Conservation (phyloP, 192 early-diverging fungal species). For the Cladochytrium replicatum region DNA sequence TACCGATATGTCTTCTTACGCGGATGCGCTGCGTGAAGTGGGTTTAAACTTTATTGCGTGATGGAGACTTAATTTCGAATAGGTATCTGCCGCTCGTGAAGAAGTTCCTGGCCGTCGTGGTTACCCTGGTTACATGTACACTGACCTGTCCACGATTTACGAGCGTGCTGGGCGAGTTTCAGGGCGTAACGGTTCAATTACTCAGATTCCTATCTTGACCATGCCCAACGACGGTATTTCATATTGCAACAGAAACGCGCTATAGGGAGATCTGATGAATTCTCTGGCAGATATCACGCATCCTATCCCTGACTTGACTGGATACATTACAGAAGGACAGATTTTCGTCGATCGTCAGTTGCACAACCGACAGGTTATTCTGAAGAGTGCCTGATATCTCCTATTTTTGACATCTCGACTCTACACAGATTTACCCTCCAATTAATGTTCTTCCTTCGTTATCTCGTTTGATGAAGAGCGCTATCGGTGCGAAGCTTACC, state of each 20-base stretch:
- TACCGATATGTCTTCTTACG: constrained; percentile 91
- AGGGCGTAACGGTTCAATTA: constrained; percentile 80
- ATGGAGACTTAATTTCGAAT: not conserved
- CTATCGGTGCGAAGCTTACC: constrained; percentile 81
- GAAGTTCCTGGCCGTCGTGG: constrained; percentile 87
- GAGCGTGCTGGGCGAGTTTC: constrained; percentile 86
- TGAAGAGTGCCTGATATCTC: too few relatives aligned
- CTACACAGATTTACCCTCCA: constrained; percentile 78
- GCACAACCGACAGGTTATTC: constrained; percentile 60
- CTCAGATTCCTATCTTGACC: constrained; percentile 84
- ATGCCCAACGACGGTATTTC: constrained; percentile 79
- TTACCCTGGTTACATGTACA: constrained; percentile 92
- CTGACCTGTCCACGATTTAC: constrained; percentile 86
- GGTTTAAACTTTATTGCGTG: not conserved
- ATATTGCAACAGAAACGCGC: not conserved
- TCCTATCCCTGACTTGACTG: constrained; percentile 85
- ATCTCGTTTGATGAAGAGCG: constrained; percentile 86
- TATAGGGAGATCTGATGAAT: too few relatives aligned
- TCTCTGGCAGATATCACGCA: constrained; percentile 64
- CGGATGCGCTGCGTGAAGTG: constrained; percentile 79
- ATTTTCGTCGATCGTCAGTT: constrained; percentile 86
- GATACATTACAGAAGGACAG: constrained; percentile 88
- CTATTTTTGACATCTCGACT: too few relatives aligned
- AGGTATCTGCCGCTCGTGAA: constrained; percentile 80
- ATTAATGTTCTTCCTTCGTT: constrained; percentile 85